Conservation (phyloP, 305 asterid species). For the Withania somnifera region DNA sequence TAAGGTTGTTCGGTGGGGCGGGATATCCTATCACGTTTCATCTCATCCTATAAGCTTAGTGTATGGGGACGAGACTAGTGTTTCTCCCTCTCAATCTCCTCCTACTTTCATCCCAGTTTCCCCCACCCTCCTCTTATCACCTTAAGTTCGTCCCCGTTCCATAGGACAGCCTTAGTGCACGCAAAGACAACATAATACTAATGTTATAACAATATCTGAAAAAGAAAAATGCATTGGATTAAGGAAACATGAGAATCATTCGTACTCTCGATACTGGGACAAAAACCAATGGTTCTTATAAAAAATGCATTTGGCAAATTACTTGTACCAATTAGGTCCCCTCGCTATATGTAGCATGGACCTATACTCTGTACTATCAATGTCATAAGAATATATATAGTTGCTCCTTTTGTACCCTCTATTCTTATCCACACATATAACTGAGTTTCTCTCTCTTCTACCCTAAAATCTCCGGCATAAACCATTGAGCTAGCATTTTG, state of each 20-base stretch:
- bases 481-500: neutral
- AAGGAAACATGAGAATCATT: conserved; percentile 1
- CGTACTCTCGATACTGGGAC: neutral
- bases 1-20: no score
- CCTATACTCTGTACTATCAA: neutral
- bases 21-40: no score
- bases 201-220: neutral
- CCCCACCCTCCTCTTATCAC: no score
- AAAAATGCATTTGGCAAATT: neutral
- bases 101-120: no score
- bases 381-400: neutral
- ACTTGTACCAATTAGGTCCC: neutral
- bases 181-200: no score
- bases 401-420: neutral
- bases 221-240: neutral
- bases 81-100: no score
- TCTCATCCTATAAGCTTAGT: no score
- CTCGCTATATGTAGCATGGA: neutral
- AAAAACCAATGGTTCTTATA: neutral
- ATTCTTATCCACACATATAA: neutral
- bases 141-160: no score
- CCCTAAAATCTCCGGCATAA: neutral
- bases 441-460: neutral
- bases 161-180: no score
- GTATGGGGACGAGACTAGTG: no score